Base-by-base conservation (phyloP, 1,284 basidiomycete genomes). In the Pulveroboletus sp. region DNA sequence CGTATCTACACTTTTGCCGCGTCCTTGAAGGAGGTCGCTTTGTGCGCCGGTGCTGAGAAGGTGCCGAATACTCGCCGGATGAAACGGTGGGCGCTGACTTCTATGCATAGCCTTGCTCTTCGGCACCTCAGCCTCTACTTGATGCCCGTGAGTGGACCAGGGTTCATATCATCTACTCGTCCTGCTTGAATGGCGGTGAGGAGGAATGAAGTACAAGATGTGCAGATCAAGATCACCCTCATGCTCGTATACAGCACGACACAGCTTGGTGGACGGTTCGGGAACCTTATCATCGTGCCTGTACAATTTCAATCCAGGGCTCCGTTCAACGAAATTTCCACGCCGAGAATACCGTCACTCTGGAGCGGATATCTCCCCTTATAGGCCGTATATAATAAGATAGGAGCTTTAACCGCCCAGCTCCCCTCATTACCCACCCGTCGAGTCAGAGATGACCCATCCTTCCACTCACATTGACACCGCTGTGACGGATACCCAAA, bases 321-420 rank as follows among this genome's bases (percentile, higher is more conserved):
- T n/a, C n/a, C n/a, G n/a, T 33, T 43, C 29, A 45, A 46, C 54
- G 29, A 26, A 8, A 5, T 29, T 45, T 44, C 21, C 11, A n/a
- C 37, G 40, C 41, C 17, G 50, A 42, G 36, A 15, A 8, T 39
- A 39, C 17, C 35, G 45, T 37, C 37, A 24, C 13, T 13, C 11
- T 6, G 19, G 15, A 37, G 29, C 44, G 16, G 32, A 52, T 19
- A 42, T n/a, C 16, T 26, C 24, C 17, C 41, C 15, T 44, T 21
- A 6, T 16, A 15, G 32, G 24, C 12, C 3, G 37, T 40, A 61
- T 63, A 52, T 61, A 61, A 58, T 9, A 24, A 16, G 11, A 45
- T 33, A 16, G 29, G 19, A 15, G 36, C 12, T 36, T 48, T n/a
- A 2, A 48, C 29, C 36, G 0, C 10, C 19, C 13, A 41, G 15